Base-by-base conservation (phyloP, 306 rosid species). In the Malus fusca region DNA sequence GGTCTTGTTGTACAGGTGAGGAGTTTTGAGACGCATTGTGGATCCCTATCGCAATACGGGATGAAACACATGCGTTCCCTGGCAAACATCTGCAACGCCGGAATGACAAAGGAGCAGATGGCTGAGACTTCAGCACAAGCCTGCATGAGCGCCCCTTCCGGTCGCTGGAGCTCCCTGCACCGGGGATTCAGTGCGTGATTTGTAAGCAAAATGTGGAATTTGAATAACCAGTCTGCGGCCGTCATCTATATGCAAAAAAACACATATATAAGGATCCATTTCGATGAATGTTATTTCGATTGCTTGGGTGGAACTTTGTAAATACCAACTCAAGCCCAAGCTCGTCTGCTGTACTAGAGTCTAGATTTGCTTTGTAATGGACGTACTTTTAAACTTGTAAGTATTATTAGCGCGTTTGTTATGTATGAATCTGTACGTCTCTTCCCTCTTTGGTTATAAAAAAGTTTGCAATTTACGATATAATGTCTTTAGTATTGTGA, bases 1-100 rank as follows among this genome's bases (percentile, higher is more conserved):
- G 67, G 60, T 51, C 22, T 6, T 58, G 66, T 3, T 52, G 73
- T 79, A 75, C 83, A 96, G 99, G 99, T 96, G 71, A 84, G 96
- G 79, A 87, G 85, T 83, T 96, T 87, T 75, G 99, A 96, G 97
- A 87, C 93, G 43, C 81, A 84, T 26, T 96, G 99, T 31, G 99
- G 98, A 85, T 87, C 97, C 18, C 79, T 96, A 40, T 96, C 99
- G 61, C 97, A 96, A 56, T 96, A 96, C 60, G 99, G 99, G 62
- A 92, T 96, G 98, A 96, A 96, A 67, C 96, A 92, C 75, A 92
- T 92, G 99, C 80, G 98, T 56, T 89, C 99, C 69, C 85, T 96
- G 28, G 97, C 96, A 33, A 96, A 92, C 89, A 77, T 96, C 74
- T 92, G 99, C 90, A 96, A 96, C 28, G 92, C 90, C 13, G 90